Evolutionary conservation across 768 basidiomycete species (phyloP).

Genomic region (Auricularia auricula-judae): DNA sequence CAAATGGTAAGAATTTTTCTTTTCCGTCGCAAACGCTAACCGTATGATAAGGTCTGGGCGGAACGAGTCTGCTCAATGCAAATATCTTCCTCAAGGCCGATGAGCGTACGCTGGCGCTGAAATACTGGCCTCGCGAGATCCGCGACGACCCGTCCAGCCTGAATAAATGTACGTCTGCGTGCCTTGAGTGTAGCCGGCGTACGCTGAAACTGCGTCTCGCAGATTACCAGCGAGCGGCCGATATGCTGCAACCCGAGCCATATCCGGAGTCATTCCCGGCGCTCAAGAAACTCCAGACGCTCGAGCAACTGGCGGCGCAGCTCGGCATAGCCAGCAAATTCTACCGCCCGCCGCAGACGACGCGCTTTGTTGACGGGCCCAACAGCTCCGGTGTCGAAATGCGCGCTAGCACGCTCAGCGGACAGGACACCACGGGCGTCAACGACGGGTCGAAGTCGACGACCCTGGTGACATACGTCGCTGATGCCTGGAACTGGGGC

Average conservation of each 20-base stretch:
- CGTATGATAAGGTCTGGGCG: neutral
- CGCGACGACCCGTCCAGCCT: neutral
- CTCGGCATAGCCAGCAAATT: neutral
- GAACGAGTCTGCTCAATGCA: slow-evolving; percentile 3
- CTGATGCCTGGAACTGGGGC: slow-evolving; percentile 3
- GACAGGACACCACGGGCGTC: slow-evolving; percentile 3
- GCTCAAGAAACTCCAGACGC: slow-evolving; percentile 1
- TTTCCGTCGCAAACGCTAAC: neutral
- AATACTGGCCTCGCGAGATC: slow-evolving; percentile 1
- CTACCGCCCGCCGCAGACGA: slow-evolving; percentile 4
- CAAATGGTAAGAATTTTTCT: neutral
- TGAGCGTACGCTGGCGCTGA: neutral
- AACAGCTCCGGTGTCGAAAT: slow-evolving; percentile 1
- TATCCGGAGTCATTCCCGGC: neutral
- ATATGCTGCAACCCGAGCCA: slow-evolving; percentile 1
- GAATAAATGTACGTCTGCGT: neutral
- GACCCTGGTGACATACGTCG: slow-evolving; percentile 1
- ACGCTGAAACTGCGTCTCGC: too few relatives aligned
- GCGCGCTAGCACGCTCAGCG: neutral
- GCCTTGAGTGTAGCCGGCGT: too few relatives aligned
- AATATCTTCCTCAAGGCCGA: slow-evolving; percentile 2
- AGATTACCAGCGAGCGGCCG: slow-evolving; percentile 2
- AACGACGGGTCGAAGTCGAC: slow-evolving; percentile 3
- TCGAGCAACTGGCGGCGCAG: slow-evolving; percentile 1
- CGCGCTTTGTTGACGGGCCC: neutral